A percentile compares a stretch with the other conserved stretches of the same genome.
phyloP scores from a whole-genome alignment of 1,284 basidiomycete genomes.

The Phlebopus sp. region DNA sequence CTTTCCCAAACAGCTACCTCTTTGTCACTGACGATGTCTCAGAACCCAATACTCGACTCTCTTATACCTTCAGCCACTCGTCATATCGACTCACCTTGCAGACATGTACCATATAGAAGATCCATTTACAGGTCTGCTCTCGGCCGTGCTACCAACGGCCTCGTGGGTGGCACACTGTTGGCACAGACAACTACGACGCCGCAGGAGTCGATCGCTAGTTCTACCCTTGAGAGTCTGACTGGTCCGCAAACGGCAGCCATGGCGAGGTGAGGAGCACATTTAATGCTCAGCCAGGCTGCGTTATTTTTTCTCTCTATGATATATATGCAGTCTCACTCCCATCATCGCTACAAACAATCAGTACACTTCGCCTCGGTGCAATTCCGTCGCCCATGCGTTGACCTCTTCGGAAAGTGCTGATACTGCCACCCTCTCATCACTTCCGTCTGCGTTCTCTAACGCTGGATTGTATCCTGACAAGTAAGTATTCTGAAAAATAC shows the following conservation, averaged over 20 bases:
- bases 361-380: not conserved
- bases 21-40: not conserved
- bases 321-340: not conserved
- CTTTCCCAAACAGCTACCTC: not conserved
- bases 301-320: too few species aligned
- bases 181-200: too few species aligned
- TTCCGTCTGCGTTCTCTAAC: too few species aligned
- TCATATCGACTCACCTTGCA: not conserved
- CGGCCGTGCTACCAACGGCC: too few species aligned
- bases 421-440: not conserved
- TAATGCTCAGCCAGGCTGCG: too few species aligned
- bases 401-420: slow-evolving; percentile 1
- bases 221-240: too few species aligned
- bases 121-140: not conserved
- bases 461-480: not conserved
- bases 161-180: too few species aligned
- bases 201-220: too few species aligned
- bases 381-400: slow-evolving; percentile 1
- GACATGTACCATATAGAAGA: not conserved
- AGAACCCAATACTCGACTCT: not conserved
- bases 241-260: too few species aligned
- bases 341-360: not conserved
- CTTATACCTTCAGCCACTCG: not conserved
- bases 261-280: too few species aligned
- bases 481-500: slow-evolving; percentile 9